phyloP scores from a whole-genome alignment of 768 basidiomycete genomes.

The Chlorophyllum brunneum region DNA sequence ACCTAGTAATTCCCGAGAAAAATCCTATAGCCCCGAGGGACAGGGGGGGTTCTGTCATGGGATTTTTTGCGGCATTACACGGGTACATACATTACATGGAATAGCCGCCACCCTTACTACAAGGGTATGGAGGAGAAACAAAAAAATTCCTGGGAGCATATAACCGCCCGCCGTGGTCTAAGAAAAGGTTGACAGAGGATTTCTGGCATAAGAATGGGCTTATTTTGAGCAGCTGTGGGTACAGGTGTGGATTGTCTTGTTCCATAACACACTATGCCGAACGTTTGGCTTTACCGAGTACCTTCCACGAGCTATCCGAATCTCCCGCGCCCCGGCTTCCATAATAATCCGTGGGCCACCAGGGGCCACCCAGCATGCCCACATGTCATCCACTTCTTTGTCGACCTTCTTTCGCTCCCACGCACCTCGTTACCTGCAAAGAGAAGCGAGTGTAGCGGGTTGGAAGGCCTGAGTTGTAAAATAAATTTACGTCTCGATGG shows the following conservation, averaged over 20 bases:
- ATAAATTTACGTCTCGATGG: neutral
- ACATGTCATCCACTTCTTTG: slow-evolving; percentile 10
- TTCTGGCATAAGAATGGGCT: neutral
- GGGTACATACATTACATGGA: no score
- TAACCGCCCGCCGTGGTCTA: neutral
- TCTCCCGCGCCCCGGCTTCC: neutral
- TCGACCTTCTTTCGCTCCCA: slow-evolving; percentile 9
- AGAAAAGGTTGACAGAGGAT: neutral
- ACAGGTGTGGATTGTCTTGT: neutral
- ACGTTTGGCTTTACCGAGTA: neutral
- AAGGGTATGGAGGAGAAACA: neutral
- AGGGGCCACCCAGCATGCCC: neutral
- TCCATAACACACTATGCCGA: neutral
- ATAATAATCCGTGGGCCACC: neutral
- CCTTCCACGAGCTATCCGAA: neutral
- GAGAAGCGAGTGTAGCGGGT: neutral
- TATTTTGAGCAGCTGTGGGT: no score
- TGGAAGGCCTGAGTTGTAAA: neutral
- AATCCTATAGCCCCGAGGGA: neutral
- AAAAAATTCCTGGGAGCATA: neutral
- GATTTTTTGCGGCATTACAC: neutral
- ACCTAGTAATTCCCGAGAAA: neutral
- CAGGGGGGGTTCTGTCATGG: neutral
- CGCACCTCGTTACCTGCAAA: slow-evolving; percentile 1
- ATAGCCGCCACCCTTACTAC: neutral